These are phyloP conservation scores for Jasminum sambac DNA, from an alignment of 257 asterid genomes.

Conservation along the genomic window DNA sequence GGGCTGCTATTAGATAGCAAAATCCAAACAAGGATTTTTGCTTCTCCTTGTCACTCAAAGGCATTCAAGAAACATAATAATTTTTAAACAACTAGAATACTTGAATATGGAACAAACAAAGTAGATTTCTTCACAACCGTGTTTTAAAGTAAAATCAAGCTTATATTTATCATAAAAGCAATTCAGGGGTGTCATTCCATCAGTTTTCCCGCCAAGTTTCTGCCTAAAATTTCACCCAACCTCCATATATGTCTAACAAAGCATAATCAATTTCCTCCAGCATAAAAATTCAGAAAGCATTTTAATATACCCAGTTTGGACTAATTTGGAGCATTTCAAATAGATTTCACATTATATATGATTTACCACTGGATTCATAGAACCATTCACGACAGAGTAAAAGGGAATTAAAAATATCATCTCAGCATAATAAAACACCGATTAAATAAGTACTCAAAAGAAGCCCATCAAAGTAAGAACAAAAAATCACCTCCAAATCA, in stretches of 20 bases:
- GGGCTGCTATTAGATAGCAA: background rate
- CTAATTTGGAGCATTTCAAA: background rate
- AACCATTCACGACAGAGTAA: background rate
- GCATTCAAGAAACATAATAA: background rate
- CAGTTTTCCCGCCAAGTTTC: background rate
- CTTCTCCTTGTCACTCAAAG: background rate
- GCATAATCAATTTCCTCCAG: background rate
- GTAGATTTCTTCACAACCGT: background rate
- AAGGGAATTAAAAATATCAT: background rate
- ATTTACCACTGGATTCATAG: background rate
- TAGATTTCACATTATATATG: background rate
- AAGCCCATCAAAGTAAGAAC: background rate
- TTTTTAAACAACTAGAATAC: background rate
- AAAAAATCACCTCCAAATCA: slow-evolving; percentile 72
- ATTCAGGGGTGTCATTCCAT: background rate
- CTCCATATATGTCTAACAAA: background rate
- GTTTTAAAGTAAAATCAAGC: background rate
- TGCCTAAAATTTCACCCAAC: background rate
- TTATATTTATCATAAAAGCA: background rate
- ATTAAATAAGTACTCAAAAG: background rate
- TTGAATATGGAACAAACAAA: background rate
- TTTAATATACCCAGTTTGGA: background rate
- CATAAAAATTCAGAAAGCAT: background rate
- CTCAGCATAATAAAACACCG: background rate
- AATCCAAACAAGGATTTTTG: background rate